Conservation (phyloP, 176 grass and related monocot genomes). For the Dendrocalamus sinicus region DNA sequence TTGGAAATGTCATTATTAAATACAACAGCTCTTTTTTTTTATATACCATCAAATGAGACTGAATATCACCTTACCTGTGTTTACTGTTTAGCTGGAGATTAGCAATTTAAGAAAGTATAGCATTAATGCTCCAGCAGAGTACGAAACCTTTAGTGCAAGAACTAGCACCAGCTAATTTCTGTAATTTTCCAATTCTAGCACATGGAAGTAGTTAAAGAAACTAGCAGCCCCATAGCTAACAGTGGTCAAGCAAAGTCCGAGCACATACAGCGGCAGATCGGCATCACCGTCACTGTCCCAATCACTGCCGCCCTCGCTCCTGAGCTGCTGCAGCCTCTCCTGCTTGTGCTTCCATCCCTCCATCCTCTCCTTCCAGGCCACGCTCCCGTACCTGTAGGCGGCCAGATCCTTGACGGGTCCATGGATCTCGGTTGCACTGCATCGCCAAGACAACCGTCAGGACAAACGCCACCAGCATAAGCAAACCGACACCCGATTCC, state of each 20-base stretch:
- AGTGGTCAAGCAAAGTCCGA: slow-evolving; percentile 4
- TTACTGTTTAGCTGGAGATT: neutral
- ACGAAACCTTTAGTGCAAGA: slow-evolving; percentile 11
- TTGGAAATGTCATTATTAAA: slow-evolving; percentile 13
- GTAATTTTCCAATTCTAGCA: slow-evolving; percentile 1
- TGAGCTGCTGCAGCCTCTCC: slow-evolving; percentile 58
- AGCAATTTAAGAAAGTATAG: neutral
- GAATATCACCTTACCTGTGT: neutral
- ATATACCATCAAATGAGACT: neutral
- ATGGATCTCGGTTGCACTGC: slow-evolving; percentile 94
- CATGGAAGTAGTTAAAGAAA: neutral
- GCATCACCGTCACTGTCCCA: slow-evolving; percentile 66
- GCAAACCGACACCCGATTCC: slow-evolving; percentile 1
- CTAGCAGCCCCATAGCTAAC: neutral
- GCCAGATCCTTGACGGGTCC: slow-evolving; percentile 94
- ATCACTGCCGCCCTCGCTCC: slow-evolving; percentile 52
- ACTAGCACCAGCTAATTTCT: neutral
- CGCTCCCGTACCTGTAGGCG: slow-evolving; percentile 89
- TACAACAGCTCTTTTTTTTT: neutral
- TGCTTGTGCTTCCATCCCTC: slow-evolving; percentile 93
- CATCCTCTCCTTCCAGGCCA: slow-evolving; percentile 90
- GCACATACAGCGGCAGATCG: slow-evolving; percentile 81
- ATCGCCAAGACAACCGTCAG: neutral
- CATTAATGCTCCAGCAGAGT: neutral
- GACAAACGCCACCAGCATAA: neutral